Evolutionary conservation across 2,329 filamentous ascomycete genomes (phyloP), one percentile per base, ranked within the genome.

Genomic region (Neonectria magnoliae): DNA sequence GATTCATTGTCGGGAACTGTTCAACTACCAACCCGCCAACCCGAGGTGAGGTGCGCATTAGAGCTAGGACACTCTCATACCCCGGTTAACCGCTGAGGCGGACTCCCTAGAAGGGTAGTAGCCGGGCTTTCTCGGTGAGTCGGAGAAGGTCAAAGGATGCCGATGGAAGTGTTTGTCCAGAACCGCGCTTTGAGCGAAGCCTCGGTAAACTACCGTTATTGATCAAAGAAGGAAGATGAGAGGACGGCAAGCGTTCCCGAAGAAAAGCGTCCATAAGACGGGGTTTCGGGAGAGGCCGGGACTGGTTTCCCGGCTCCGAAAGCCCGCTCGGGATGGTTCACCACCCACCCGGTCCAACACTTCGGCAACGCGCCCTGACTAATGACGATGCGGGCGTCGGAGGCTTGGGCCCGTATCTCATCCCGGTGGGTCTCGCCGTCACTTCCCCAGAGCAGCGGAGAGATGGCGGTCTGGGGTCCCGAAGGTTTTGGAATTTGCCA

Each of bases 261-360:
- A 56, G 38, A 11, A 57, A 64, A 51, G 45, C 62, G 57, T 33
- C 29, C 57, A 29, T 44, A 54, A 45, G 57, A 51, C 29, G 41
- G 52, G 51, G 36, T 33, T 60, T 66, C 64, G 64, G 64, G 57
- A 64, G 64, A 64, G 60, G 47, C 54, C 60, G 64, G 64, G 64
- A 60, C 47, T 48, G 38, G 44, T 44, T 50, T 66, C 57, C 59
- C 56, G 56, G 51, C 54, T 36, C 64, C 60, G 64, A 56, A 66
- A 33, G 51, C 51, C 59, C 60, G 59, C 52, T 55, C 54, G 53
- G 54, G 57, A 61, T 52, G 44, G 62, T 54, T 48, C 41, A 55
- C 54, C 36, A 47, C 44, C 22, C 31, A 47, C 48, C 59, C 31
- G 45, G 29, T 31, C 50, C 42, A 51, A 41, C 11, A 42, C 54